Percentiles rank a stretch among this genome's conserved stretches.
phyloP scores from a whole-genome alignment of 768 basidiomycete species.

The Pholiota microspora region DNA sequence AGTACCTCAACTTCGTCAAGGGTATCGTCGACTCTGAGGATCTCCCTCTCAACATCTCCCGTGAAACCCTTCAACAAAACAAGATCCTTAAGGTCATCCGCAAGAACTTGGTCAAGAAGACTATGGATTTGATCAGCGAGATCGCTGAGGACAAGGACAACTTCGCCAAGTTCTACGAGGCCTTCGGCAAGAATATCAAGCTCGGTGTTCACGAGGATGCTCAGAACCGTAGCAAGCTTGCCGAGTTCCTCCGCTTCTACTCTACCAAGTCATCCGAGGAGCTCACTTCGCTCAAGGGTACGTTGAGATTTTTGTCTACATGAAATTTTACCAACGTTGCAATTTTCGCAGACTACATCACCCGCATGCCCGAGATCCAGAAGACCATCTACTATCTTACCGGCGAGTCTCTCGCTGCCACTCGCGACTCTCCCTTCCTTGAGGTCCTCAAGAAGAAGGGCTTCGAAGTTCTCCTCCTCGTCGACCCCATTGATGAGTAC shows the following conservation, averaged over 20 bases:
- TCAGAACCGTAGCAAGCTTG: constrained; percentile 98
- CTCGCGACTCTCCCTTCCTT: constrained; percentile 96
- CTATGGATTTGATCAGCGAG: constrained; percentile 90
- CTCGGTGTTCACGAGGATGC: constrained; percentile 99
- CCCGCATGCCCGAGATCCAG: constrained; percentile 98
- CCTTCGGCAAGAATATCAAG: constrained; percentile 99
- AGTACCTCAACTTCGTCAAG: constrained; percentile 99
- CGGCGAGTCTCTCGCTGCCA: constrained; percentile 90
- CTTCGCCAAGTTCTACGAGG: constrained; percentile 94
- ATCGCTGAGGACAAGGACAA: constrained; percentile 99
- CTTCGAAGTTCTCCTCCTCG: constrained; percentile 95
- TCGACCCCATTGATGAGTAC: constrained; percentile 99
- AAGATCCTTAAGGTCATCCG: constrained; percentile 99
- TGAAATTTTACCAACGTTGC: constrained; percentile 3
- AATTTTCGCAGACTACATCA: constrained; percentile 84
- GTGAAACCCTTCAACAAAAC: constrained; percentile 99
- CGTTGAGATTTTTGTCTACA: background rate
- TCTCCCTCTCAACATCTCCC: constrained; percentile 98
- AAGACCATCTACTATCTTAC: constrained; percentile 99
- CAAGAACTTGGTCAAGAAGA: constrained; percentile 99
- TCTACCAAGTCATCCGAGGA: constrained; percentile 94
- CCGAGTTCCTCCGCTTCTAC: constrained; percentile 98
- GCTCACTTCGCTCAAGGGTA: constrained; percentile 90
- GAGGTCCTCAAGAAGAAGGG: constrained; percentile 99
- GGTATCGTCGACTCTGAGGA: constrained; percentile 99